Base-by-base conservation (phyloP, 352 stramenopile species). In the Phytopythium ostracodes region DNA sequence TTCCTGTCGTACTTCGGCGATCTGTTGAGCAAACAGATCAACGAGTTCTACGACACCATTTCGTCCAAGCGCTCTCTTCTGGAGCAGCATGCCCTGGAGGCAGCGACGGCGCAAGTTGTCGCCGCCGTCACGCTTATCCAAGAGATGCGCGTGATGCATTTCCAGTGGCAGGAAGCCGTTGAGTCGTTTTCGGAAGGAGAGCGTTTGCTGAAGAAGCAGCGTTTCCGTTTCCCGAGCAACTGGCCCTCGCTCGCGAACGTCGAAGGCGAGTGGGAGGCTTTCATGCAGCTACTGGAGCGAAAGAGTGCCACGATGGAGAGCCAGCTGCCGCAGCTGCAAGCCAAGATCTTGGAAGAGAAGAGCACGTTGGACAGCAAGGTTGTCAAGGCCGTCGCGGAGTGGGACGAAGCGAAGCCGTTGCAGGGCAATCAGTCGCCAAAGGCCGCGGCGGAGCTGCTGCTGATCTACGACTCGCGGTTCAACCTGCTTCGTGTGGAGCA, bases 221-320 rank as follows among this genome's bases (percentile, higher is more conserved):
- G 97, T 20, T 98, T 98, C 75, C 75, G 90, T 55, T 99, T 99
- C 57, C 79, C 84, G 24, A 57, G 82, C 8, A 96, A 99, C 62
- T 99, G 98, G 98, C 88, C 98, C 33, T 98, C 98, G 54, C 80
- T 96, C 2, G 96, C 94, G 33, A 94, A 98, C 64, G 84, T 99
- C 8, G 92, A 98, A 76, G 97, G 96, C 58, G 96, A 99, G 40
- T 98, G 97, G 81, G 92, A 98, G 67, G 94, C 98, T 54, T 96
- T 99, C 60, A 70, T 89, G 18, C 88, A 97, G 59, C 67, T 97
- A 20, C 74, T 97, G 2, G 82, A 96, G 42, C 76, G 91, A 29
- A 96, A 97, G 63, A 96, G 77, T 42, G 71, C 79, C 54, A 87
- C 87, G 10, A 99, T 99, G 95, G 94, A 99, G 70, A 92, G 95